These are phyloP conservation scores for Apiospora malaysiana DNA, from an alignment of 2,329 filamentous ascomycete species.

Conservation along the genomic window DNA sequence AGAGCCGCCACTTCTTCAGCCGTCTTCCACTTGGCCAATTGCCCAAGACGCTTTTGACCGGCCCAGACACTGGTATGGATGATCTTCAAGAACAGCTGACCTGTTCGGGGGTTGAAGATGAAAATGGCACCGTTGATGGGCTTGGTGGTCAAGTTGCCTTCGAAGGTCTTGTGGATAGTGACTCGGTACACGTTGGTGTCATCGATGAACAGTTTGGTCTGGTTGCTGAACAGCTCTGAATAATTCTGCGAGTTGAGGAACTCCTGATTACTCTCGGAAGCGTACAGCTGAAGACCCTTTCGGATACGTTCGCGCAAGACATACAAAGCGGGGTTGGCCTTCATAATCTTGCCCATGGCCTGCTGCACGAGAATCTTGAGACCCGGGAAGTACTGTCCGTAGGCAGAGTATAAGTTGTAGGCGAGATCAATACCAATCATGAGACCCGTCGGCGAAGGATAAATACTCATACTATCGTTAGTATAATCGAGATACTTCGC, in stretches of 20 bases:
- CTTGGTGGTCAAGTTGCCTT: conserved; percentile 98
- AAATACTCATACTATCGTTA: conserved; percentile 98
- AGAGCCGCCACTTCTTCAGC: conserved; percentile 98
- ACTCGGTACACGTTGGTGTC: conserved; percentile 99
- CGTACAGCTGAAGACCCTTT: conserved; percentile 97
- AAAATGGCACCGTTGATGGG: conserved; percentile 99
- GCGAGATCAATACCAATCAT: conserved; percentile 98
- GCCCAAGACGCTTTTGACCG: conserved; percentile 97
- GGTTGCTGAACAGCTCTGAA: conserved; percentile 98
- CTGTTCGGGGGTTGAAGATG: conserved; percentile 99
- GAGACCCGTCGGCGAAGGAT: conserved; percentile 92
- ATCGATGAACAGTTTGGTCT: conserved; percentile 98
- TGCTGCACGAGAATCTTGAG: conserved; percentile 95
- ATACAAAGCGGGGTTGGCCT: conserved; percentile 95
- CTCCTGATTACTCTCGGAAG: conserved; percentile 98
- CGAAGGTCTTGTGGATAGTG: conserved; percentile 99
- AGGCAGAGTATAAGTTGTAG: conserved; percentile 98
- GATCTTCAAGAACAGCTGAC: conserved; percentile 97
- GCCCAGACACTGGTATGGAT: conserved; percentile 99
- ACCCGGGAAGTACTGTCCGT: conserved; percentile 98
- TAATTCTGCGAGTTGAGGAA: conserved; percentile 99
- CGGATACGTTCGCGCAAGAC: conserved; percentile 96
- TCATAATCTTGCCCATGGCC: conserved; percentile 99
- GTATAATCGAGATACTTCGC: conserved; percentile 99
- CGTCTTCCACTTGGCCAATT: conserved; percentile 99